Evolutionary conservation across 257 asterid species (phyloP), one percentile per base, ranked within the genome.

Genomic region (Coffea canephora): DNA sequence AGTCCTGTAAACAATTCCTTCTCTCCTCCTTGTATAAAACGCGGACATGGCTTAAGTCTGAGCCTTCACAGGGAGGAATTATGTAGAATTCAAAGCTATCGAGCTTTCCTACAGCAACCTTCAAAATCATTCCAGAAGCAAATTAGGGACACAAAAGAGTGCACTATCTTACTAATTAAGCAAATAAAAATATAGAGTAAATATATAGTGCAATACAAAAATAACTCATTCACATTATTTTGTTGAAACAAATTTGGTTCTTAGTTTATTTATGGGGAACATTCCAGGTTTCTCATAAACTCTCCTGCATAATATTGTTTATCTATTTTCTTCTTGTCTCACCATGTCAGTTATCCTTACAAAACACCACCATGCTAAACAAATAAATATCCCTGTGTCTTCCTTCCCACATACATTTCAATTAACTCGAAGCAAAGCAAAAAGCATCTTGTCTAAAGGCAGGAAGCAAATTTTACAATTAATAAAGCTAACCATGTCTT

Each of bases 31-130:
- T 82, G 86, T 80, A 88, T 25, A 75, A 79, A 54, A 83, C 90
- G 79, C 79, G 79, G 48, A 83, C 87, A 79, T 45, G 79, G 55
- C 82, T 79, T 55, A 67, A 23, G 68, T 76, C 67, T 27, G 89
- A 83, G 77, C 82, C 87, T 76, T 78, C 83, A 36, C 16, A 23
- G 59, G 91, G 82, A 80, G 97, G 88, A 81, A 84, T 82, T 77
- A 93, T 82, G 87, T 79, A 88, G 84, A 91, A 73, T 73, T 83
- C 86, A 79, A 52, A 86, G 64, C 9, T 76, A 54, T 84, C 91
- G 85, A 83, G 77, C 77, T 89, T 69, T 62, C 87, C 80, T 65
- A 83, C 73, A 75, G 95, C 97, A 87, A 89, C 97, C 97, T 92
- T 76, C 81, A 80, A 55, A 74, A 75, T 72, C 82, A 79, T 25